Conservation (phyloP, 1,284 basidiomycete species). For the Ceratobasidium sp. region DNA sequence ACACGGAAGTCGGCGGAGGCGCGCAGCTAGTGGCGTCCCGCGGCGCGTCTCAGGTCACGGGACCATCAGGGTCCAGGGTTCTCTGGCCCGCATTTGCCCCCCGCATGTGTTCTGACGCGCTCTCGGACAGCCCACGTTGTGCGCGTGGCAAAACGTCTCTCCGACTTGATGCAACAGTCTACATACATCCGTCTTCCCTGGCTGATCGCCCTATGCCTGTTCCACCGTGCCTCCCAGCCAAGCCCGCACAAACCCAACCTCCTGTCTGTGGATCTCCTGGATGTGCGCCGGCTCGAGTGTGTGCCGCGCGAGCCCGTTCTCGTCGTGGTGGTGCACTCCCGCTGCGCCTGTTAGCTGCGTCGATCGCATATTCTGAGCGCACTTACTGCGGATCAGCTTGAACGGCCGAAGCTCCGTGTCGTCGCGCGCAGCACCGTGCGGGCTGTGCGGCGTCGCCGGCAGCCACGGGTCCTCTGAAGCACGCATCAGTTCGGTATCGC, state of each 20-base stretch:
- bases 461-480: slow-evolving; percentile 86
- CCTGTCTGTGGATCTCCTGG: slow-evolving; percentile 80
- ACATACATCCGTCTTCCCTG: slow-evolving; percentile 15
- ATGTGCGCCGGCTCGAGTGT: slow-evolving; percentile 81
- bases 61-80: slow-evolving; percentile 12
- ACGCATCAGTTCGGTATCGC: slow-evolving; percentile 33
- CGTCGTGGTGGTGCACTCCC: slow-evolving; percentile 91
- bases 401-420: slow-evolving; percentile 83
- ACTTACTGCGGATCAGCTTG: slow-evolving; percentile 86
- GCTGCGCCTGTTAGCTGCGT: slow-evolving; percentile 57
- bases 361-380: not conserved
- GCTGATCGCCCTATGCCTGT: slow-evolving; percentile 31
- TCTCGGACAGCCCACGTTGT: slow-evolving; percentile 27
- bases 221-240: slow-evolving; percentile 72
- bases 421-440: slow-evolving; percentile 71
- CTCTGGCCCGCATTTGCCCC: slow-evolving; percentile 5
- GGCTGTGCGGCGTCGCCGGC: slow-evolving; percentile 85
- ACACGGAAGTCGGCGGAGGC: slow-evolving; percentile 9
- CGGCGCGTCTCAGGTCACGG: too few relatives aligned
- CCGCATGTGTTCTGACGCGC: slow-evolving; percentile 25
- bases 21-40: slow-evolving; percentile 14
- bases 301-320: slow-evolving; percentile 78
- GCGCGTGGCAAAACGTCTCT: slow-evolving; percentile 32
- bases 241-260: slow-evolving; percentile 79
- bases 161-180: not conserved